phyloP scores from a whole-genome alignment of 352 stramenopile genomes.

The Pythium brachiatum region DNA sequence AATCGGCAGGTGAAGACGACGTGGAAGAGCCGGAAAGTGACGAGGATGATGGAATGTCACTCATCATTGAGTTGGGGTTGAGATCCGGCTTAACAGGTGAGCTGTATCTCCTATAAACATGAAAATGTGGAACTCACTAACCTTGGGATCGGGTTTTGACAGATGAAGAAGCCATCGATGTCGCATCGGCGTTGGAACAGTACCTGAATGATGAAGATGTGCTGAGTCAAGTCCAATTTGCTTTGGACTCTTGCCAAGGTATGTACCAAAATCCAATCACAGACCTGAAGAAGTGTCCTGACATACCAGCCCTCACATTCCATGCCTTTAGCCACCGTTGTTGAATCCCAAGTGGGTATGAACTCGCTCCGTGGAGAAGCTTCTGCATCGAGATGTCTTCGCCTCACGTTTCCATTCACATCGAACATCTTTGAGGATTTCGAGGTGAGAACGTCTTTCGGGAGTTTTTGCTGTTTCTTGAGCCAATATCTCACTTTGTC shows the following conservation, averaged over 20 bases:
- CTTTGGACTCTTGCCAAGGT: constrained; percentile 46
- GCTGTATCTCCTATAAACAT: neutral
- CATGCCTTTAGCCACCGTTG: constrained; percentile 7
- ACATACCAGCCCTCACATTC: neutral
- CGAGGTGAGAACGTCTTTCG: constrained; percentile 5
- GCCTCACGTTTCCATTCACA: constrained; percentile 35
- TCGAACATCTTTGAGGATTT: constrained; percentile 36
- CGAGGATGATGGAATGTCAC: neutral
- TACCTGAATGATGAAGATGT: constrained; percentile 40
- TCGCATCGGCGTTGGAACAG: constrained; percentile 42
- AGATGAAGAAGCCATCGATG: constrained; percentile 57
- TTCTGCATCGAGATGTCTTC: constrained; percentile 21
- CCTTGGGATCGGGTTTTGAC: neutral
- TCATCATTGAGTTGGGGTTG: constrained; percentile 2
- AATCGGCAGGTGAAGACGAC: neutral
- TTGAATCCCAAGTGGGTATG: constrained; percentile 9
- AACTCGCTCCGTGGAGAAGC: neutral
- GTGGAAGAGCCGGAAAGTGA: neutral
- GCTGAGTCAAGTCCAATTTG: constrained; percentile 30
- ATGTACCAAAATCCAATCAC: neutral
- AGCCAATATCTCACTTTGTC: neutral
- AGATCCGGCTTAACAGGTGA: neutral
- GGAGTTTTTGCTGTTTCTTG: no score
- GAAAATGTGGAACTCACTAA: neutral
- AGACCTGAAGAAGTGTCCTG: neutral